phyloP scores from a whole-genome alignment of 345 rosid genomes.

The Isatis tinctoria region DNA sequence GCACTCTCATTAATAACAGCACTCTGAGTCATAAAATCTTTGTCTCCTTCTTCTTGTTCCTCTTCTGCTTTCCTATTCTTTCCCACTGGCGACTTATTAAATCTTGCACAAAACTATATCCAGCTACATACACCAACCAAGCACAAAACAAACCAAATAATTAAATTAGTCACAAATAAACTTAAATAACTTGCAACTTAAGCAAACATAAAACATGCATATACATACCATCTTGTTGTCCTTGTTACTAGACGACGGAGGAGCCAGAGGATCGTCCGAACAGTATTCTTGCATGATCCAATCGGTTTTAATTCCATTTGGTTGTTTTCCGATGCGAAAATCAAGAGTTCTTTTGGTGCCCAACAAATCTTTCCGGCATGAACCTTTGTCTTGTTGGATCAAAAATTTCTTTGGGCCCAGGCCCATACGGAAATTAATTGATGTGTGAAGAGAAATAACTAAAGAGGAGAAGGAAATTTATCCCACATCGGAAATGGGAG shows the following conservation, averaged over 20 bases:
- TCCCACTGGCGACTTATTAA: background rate
- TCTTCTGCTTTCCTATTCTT: background rate
- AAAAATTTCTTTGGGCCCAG: no score
- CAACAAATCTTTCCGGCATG: no score
- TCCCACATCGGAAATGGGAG: no score
- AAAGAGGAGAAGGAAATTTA: no score
- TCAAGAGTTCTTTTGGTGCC: no score
- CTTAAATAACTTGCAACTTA: background rate
- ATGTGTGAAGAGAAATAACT: no score
- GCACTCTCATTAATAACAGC: no score
- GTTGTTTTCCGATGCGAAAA: no score
- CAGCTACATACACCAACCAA: background rate
- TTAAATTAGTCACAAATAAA: background rate
- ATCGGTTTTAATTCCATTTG: no score
- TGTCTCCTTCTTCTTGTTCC: background rate
- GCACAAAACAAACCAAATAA: background rate
- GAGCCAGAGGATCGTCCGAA: background rate
- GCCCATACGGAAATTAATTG: no score
- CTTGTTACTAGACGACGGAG: background rate
- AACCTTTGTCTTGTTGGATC: no score
- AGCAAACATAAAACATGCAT: background rate
- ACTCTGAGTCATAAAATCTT: no score
- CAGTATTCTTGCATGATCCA: background rate
- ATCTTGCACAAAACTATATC: background rate
- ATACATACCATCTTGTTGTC: background rate